Percentiles rank a stretch among this genome's conserved stretches.
These are phyloP conservation scores for Neurospora cerealis DNA, from an alignment of 495 filamentous ascomycete species.

Conservation along the genomic window DNA sequence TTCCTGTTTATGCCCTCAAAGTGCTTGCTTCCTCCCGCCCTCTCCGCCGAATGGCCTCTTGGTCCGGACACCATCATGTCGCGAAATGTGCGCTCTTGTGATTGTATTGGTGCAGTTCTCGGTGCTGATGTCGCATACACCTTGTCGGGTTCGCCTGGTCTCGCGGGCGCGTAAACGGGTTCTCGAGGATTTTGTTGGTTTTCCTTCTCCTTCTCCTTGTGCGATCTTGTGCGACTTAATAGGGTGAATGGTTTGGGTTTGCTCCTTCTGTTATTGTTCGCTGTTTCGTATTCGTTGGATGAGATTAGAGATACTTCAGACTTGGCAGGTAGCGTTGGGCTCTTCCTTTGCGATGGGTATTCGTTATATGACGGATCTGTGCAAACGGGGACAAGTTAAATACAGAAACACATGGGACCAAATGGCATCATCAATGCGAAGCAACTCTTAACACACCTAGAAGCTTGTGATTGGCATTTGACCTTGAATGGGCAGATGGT, in stretches of 20 bases:
- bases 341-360: constrained; percentile 23
- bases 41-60: constrained; percentile 56
- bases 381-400: constrained; percentile 8
- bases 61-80: constrained; percentile 52
- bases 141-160: constrained; percentile 30
- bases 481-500: constrained; percentile 21
- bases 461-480: constrained; percentile 18
- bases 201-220: constrained; percentile 44
- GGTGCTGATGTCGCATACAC: constrained; percentile 18
- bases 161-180: constrained; percentile 19
- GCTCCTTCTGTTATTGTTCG: constrained; percentile 26
- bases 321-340: constrained; percentile 26
- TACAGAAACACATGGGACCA: constrained; percentile 5
- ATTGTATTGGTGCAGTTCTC: constrained; percentile 48
- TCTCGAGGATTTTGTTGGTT: constrained; percentile 31
- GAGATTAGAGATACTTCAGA: constrained; percentile 36
- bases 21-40: constrained; percentile 33
- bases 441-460: constrained; percentile 30
- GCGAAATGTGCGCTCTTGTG: constrained; percentile 52
- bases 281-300: constrained; percentile 28
- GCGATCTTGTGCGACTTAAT: constrained; percentile 57
- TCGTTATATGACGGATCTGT: constrained; percentile 34
- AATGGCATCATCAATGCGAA: neutral
- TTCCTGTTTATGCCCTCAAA: constrained; percentile 26
- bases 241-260: constrained; percentile 51